Evolutionary conservation across 2,329 filamentous ascomycete genomes (phyloP), one percentile per base, ranked within the genome.

Genomic region (Trichoderma harzianum): DNA sequence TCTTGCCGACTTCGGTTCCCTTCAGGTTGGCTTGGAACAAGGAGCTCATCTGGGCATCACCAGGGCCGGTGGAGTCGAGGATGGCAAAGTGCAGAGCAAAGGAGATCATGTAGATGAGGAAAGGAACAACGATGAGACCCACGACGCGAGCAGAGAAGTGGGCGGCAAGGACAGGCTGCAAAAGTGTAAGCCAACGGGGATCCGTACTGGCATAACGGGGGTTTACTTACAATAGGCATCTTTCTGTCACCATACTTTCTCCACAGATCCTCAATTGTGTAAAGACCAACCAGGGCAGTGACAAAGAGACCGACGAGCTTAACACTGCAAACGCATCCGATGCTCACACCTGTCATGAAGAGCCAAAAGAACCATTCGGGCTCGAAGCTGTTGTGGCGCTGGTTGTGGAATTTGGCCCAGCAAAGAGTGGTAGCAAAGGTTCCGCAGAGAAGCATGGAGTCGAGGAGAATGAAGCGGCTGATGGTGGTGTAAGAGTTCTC

Each of bases 401-500:
- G 89, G 78, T 92, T 91, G 83, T 99, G 96, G 83, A 99, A 98
- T 81, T 94, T 96, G 78, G 94, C 91, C 94, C 95, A 99, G 88
- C 95, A 98, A 78, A 98, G 90, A 74, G 97, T 93, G 7, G 96
- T 99, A 18, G 94, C 95, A 77, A 98, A 96, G n/a, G 97, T 99
- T 80, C 97, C 98, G 85, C 95, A 98, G 51, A 99, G 89, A 66
- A 99, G 89, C 96, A 99, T 99, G 0, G 96, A 98, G 83, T 99
- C 96, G 78, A 99, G 90, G 28, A 99, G 91, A 78, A 99, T 98
- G 81, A 99, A 99, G 73, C 96, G 91, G 83, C 95, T 98, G 83
- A 99, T 99, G 36, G 97, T 98, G 63, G 96, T 97, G 85, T 98
- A 99, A 66, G 96, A 98, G 86, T 99, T 99, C 83, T 99, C 96